Percentiles rank a stretch among this genome's conserved stretches.
phyloP scores from a whole-genome alignment of 495 filamentous ascomycete species.

The Recurvomyces mirabilis region DNA sequence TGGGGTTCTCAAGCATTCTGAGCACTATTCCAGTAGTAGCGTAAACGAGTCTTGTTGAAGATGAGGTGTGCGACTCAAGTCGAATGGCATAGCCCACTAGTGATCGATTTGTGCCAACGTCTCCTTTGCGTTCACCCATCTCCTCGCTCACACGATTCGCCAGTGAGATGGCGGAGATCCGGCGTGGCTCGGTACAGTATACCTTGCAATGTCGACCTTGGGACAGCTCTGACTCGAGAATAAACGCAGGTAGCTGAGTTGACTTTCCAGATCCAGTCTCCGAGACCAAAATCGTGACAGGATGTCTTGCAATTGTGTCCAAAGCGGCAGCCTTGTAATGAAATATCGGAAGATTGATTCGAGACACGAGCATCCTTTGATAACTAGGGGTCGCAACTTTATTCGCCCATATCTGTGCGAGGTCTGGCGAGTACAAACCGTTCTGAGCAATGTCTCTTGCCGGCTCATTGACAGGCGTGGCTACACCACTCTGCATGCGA shows the following conservation, averaged over 20 bases:
- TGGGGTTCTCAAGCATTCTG: conserved; percentile 85
- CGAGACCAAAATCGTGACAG: conserved; percentile 81
- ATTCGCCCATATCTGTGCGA: conserved; percentile 57
- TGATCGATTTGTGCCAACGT: conserved; percentile 70
- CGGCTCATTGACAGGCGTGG: conserved; percentile 9
- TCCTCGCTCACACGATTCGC: conserved; percentile 89
- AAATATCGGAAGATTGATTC: conserved; percentile 81
- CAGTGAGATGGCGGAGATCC: conserved; percentile 91
- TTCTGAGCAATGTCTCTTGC: conserved; percentile 29
- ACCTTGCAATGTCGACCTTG: conserved; percentile 75
- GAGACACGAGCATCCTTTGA: conserved; percentile 46
- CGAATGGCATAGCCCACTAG: conserved; percentile 90
- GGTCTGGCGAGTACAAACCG: too few species aligned
- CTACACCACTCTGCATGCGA: conserved; percentile 33
- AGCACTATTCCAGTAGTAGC: conserved; percentile 85
- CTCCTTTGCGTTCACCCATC: conserved; percentile 69
- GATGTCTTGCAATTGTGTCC: conserved; percentile 57
- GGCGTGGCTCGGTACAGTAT: conserved; percentile 88
- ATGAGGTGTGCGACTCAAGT: conserved; percentile 72
- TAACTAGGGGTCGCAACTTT: conserved; percentile 52
- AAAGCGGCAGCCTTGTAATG: conserved; percentile 67
- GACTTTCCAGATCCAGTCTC: conserved; percentile 97
- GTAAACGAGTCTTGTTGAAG: conserved; percentile 73
- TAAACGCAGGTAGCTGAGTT: conserved; percentile 86
- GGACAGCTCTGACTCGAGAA: conserved; percentile 77